Conservation (phyloP, 164 flowering plant species). For the Sextonia rubra region DNA sequence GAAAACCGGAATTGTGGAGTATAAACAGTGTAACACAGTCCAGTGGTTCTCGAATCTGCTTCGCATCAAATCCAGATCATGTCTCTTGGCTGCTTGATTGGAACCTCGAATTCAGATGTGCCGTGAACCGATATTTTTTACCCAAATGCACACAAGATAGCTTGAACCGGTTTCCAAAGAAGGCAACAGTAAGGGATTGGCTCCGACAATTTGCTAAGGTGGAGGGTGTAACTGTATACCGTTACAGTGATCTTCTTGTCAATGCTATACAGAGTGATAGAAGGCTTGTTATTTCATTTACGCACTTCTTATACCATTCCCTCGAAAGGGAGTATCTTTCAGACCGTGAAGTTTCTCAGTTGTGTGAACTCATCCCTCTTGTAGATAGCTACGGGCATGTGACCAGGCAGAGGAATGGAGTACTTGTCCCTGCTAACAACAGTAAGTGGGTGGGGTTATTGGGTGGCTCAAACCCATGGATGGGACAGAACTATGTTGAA, state of each 20-base stretch:
- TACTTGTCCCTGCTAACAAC: conserved; percentile 57
- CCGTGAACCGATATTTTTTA: conserved; percentile 12
- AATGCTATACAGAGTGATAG: neutral
- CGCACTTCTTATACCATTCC: conserved; percentile 40
- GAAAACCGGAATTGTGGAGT: conserved; percentile 7
- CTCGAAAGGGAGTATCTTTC: conserved; percentile 4
- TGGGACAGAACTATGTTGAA: conserved; percentile 33
- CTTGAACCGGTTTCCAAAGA: conserved; percentile 2
- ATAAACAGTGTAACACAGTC: neutral
- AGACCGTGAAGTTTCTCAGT: conserved; percentile 1
- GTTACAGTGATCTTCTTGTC: conserved; percentile 1
- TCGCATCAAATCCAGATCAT: conserved; percentile 5
- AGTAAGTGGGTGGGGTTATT: conserved; percentile 52
- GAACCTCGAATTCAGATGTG: conserved; percentile 20
- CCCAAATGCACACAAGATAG: conserved; percentile 10
- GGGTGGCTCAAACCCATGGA: conserved; percentile 57
- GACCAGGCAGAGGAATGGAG: conserved; percentile 14
- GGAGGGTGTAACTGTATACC: neutral
- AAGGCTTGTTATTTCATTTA: conserved; percentile 11
- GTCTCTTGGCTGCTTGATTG: conserved; percentile 22
- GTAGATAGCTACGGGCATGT: conserved; percentile 40
- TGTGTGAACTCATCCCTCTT: conserved; percentile 42
- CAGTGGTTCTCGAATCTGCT: neutral
- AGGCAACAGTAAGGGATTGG: conserved; percentile 11
- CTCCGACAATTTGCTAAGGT: conserved; percentile 8